Evolutionary conservation across 805 yeast genomes (phyloP), one percentile per base, ranked within the genome.

Genomic region (Candida montana): DNA sequence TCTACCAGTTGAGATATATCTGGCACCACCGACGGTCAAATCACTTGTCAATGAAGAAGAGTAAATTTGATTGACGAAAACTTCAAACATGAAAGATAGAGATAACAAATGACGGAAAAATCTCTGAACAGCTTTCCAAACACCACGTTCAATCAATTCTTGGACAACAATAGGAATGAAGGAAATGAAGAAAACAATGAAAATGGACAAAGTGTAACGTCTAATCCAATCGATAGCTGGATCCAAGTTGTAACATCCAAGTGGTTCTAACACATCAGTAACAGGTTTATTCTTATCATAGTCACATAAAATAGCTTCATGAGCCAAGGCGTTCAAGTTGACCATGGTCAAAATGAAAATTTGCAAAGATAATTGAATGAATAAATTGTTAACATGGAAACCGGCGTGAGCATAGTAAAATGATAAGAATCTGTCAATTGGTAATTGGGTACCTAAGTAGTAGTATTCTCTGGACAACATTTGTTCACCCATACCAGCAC

Each of bases 401-500:
- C 95, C 95, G 47, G 88, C 81, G 63, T 84, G 95, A 15, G 91
- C 95, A 64, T 82, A 84, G 68, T 81, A 84, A 70, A 84, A 84
- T 9, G 91, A 81, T 49, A 84, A 71, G 72, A 84, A 81, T 64
- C 91, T 75, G 61, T 84, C 91, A 55, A 84, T 64, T 33, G 91
- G 93, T 48, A 84, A 67, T 58, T 81, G 89, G 30, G 91, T 81
- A 57, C 91, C 88, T 62, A 84, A 63, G 63, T 83, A 83, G 64
- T 80, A 84, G 61, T 84, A 84, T 62, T 84, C 95, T 67, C 95
- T 74, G 21, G 90, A 83, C 46, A 84, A 68, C 81, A 84, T 81
- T 63, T 84, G 95, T 65, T 84, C 95, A 63, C 93, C 93, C 95
- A 84, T 84, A 66, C 95, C 95, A 52, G 93, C 90, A 65, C 95